A percentile compares a stretch with the other conserved stretches of the same genome.
Conservation (phyloP, 805 yeast genomes). For the Isabelozyma pseudorhagii region DNA sequence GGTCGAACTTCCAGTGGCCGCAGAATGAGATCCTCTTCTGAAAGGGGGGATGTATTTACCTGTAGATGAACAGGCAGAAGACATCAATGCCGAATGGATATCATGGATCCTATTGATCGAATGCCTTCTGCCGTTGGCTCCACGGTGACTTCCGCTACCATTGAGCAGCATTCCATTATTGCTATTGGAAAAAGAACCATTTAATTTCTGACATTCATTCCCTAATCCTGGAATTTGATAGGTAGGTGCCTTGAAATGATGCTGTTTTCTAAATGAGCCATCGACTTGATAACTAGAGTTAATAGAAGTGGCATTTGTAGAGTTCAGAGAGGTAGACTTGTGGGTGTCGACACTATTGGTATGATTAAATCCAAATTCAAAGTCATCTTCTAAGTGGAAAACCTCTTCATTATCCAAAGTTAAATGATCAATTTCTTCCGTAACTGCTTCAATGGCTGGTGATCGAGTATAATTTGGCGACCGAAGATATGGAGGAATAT, state of each 20-base stretch:
- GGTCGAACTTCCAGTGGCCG: neutral
- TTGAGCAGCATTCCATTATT: neutral
- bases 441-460: constrained; percentile 29
- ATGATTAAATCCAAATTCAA: constrained; percentile 9
- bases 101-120: constrained; percentile 5
- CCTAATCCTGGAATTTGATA: constrained; percentile 4
- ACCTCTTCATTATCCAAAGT: constrained; percentile 34
- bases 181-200: neutral
- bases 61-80: constrained; percentile 15
- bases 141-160: neutral
- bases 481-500: constrained; percentile 41
- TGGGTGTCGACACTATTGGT: neutral
- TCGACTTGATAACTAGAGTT: constrained; percentile 1
- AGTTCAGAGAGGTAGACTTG: neutral
- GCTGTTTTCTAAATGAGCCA: constrained; percentile 11
- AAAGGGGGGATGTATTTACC: constrained; percentile 77
- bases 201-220: neutral
- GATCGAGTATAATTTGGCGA: constrained; percentile 33
- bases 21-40: constrained; percentile 47
- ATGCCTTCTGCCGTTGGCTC: constrained; percentile 7
- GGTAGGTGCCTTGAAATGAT: constrained; percentile 8
- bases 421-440: constrained; percentile 35
- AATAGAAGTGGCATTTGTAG: constrained; percentile 3
- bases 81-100: constrained; percentile 6
- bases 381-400: constrained; percentile 42